Conservation (phyloP, 345 rosid species). For the Citrus mangshanensis region DNA sequence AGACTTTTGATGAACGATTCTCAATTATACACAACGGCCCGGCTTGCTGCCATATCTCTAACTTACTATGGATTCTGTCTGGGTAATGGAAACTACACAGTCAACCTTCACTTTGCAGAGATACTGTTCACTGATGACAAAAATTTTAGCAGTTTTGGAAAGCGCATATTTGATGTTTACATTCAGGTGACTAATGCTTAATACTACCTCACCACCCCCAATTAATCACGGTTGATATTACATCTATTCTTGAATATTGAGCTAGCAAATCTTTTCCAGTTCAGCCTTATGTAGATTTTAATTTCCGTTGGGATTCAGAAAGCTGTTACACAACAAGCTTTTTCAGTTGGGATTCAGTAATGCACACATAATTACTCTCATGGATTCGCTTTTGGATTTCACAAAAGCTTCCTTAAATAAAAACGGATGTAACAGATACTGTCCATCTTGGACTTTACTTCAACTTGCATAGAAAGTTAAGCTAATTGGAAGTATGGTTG, state of each 20-base stretch:
- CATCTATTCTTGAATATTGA: neutral
- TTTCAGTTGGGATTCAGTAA: neutral
- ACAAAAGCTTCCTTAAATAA: too few species aligned
- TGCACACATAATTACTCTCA: too few species aligned
- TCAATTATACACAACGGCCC: slow-evolving; percentile 34
- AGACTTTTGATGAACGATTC: slow-evolving; percentile 13
- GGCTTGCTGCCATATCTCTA: slow-evolving; percentile 42
- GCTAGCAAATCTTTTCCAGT: too few species aligned
- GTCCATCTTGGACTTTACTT: too few species aligned
- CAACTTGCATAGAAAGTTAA: neutral
- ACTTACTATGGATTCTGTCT: slow-evolving; percentile 51
- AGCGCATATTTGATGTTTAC: slow-evolving; percentile 57
- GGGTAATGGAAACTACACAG: slow-evolving; percentile 38
- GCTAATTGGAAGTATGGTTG: neutral
- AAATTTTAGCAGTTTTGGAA: slow-evolving; percentile 43
- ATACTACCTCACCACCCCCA: too few species aligned
- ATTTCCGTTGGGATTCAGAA: neutral
- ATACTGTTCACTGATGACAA: slow-evolving; percentile 40
- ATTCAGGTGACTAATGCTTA: slow-evolving; percentile 42
- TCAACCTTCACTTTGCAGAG: slow-evolving; percentile 82
- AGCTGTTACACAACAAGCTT: neutral
- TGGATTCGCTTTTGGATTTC: too few species aligned
- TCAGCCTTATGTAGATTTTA: neutral
- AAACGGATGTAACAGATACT: too few species aligned
- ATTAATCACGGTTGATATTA: neutral